Evolutionary conservation across 306 rosid genomes (phyloP), one percentile per base, ranked within the genome.

Genomic region (Senna tora): DNA sequence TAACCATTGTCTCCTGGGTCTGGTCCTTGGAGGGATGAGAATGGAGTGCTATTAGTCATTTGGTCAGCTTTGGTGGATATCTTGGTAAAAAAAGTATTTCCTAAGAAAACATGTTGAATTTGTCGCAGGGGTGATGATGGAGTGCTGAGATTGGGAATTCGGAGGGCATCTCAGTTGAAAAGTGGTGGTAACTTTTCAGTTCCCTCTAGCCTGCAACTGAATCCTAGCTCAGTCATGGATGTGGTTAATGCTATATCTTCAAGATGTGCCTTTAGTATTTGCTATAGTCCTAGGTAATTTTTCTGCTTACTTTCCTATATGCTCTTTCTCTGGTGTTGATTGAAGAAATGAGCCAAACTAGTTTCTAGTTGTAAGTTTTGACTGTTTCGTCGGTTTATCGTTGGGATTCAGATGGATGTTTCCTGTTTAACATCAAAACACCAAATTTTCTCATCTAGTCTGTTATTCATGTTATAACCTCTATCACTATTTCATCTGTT

Each of bases 131-230:
- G 92, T 30, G 90, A 89, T 5, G 96, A 95, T 75, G 99, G 99
- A 56, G 97, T 82, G 28, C 69, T 95, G 81, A 85, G 99, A 67
- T 77, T 95, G 28, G 99, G 99, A 52, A 88, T 95, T 68, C 88
- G 99, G 16, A 84, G 97, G 81, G 99, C 97, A 4, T 77, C 84
- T 56, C 99, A 88, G 46, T 77, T 91, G 61, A 95, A 95, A 90
- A 80, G 79, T 56, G 73, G 84, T 15, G 80, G 87, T 56, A 30
- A 82, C 45, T 80, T 80, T 72, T 84, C 86, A 9, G 73, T 76
- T 67, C 75, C 84, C 21, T 57, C 84, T 52, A 80, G 87, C 69
- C 93, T 74, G 81, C 93, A 85, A 59, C 59, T 86, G 75, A 90
- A 72, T 75, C 77, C 78, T 30, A 77, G 84, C 62, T 59, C 85